Conservation (phyloP, 2,329 filamentous ascomycete genomes). For the Zasmidium citrigriseum region DNA sequence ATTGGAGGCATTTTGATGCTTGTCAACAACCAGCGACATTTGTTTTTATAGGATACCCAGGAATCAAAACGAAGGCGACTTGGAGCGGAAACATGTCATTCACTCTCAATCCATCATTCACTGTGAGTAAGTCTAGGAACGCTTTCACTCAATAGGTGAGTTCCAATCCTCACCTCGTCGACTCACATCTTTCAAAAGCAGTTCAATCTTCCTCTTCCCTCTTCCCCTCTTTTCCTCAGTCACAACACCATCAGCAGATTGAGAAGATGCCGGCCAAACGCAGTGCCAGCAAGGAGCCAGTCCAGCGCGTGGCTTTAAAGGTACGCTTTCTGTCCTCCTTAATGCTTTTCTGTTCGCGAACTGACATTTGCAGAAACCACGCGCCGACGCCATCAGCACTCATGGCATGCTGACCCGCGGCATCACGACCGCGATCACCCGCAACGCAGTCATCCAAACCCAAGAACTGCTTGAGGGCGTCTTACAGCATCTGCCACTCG, state of each 20-base stretch:
- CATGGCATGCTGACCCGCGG: constrained; percentile 19
- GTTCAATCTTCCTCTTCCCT: not conserved
- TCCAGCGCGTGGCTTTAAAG: not conserved
- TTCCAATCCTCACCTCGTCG: not conserved
- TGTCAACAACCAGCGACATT: too few relatives aligned
- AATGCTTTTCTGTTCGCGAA: not conserved
- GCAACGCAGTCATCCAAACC: constrained; percentile 17
- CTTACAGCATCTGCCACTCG: constrained; percentile 13
- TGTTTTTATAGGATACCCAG: not conserved
- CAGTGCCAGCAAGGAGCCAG: not conserved
- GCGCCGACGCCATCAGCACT: not conserved
- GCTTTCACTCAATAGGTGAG: not conserved
- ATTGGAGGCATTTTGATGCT: too few relatives aligned
- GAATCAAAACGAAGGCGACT: not conserved
- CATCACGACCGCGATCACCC: constrained; percentile 1
- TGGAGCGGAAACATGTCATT: not conserved
- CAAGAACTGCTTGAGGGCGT: constrained; percentile 22
- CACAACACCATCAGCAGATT: not conserved
- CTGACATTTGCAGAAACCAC: not conserved
- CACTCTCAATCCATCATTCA: not conserved
- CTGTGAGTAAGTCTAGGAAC: not conserved
- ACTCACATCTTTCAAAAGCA: not conserved
- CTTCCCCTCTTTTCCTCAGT: not conserved
- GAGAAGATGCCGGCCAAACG: not conserved
- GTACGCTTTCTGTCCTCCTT: not conserved